These are phyloP conservation scores for Linderniella brevidens DNA, from an alignment of 257 asterid species.

Conservation along the genomic window DNA sequence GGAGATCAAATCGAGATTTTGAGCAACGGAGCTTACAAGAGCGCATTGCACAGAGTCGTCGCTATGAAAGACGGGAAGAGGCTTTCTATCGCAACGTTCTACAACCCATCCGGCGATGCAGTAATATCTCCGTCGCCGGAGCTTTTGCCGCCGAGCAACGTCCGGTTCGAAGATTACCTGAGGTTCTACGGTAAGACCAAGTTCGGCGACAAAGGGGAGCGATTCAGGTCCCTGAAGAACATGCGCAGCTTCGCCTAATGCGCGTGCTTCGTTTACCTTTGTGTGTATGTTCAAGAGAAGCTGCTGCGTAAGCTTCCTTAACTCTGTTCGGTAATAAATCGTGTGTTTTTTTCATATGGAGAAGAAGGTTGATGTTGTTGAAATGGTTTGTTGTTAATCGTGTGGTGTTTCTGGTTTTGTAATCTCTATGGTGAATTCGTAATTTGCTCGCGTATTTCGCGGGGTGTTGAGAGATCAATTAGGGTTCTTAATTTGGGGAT, in stretches of 20 bases:
- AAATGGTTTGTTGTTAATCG: no score
- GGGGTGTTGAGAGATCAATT: no score
- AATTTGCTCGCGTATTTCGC: no score
- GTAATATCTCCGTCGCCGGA: slow-evolving; percentile 54
- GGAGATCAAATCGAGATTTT: slow-evolving; percentile 74
- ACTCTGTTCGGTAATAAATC: slow-evolving; percentile 10
- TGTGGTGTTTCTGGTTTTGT: no score
- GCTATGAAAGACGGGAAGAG: slow-evolving; percentile 55
- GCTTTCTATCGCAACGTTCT: slow-evolving; percentile 81
- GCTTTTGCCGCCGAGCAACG: slow-evolving; percentile 36
- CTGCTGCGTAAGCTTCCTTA: slow-evolving; percentile 28
- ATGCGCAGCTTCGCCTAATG: slow-evolving; percentile 10
- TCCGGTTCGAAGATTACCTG: slow-evolving; percentile 55
- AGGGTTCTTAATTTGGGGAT: no score
- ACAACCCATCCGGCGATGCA: slow-evolving; percentile 71
- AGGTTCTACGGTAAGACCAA: slow-evolving; percentile 42
- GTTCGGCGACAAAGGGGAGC: slow-evolving; percentile 47
- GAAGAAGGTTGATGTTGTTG: no score
- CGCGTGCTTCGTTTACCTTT: slow-evolving; percentile 2
- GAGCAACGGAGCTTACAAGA: slow-evolving; percentile 69
- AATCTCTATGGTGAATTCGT: no score
- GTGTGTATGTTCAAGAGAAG: slow-evolving; percentile 27
- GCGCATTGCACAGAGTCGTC: slow-evolving; percentile 61
- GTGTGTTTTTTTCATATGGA: no score
- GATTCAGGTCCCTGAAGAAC: slow-evolving; percentile 50